Evolutionary conservation across 176 grass and related monocot genomes (phyloP), one percentile per base, ranked within the genome.

Genomic region (Calamus simplicifolius): DNA sequence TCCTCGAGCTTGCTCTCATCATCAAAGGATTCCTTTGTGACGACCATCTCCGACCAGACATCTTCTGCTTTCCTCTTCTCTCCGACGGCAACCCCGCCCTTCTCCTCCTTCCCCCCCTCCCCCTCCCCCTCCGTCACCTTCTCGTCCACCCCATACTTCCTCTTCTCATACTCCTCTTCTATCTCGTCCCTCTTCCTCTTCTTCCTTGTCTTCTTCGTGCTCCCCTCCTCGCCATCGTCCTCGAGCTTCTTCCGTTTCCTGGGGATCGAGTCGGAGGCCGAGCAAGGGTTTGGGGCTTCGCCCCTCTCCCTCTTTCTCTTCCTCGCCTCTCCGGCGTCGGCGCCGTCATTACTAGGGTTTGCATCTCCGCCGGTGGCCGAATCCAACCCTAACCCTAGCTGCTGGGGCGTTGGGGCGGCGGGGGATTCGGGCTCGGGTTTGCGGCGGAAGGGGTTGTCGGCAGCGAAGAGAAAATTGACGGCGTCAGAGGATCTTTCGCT

Each of bases 21-120:
- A 51, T 88, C 92, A 19, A 88, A 97, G 17, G 87, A 53, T 16
- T 82, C 87, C 1, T 80, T 73, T 0, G 25, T 28, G 4, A 51
- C 71, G 2, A 8, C 21, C 16, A 59, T 77, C 3, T 70, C 72
- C 2, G 64, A 74, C 15, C 21, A 75, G 0, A 29, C 51, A 3
- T 80, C 69, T 48, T 89, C 73, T 50, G 75, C 75, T 70, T 92
- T 92, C 78, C 87, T 85, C 87, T 92, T 98, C 52, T 67, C 58
- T 0, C 88, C 87, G 49, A 92, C 67, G 0, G 51, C 25, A 43
- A 43, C 29, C 17, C 49, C 4, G 19, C 16, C 48, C 57, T 21
- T 14, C 38, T 28, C 16, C 64, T 29, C 79, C 77, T 51, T 3
- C 16, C 4, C 16, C 29, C n/a, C 66, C 52, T 69, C 68, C 3